Evolutionary conservation across 176 grass and related monocot species (phyloP).

Genomic region (Oryza longistaminata): DNA sequence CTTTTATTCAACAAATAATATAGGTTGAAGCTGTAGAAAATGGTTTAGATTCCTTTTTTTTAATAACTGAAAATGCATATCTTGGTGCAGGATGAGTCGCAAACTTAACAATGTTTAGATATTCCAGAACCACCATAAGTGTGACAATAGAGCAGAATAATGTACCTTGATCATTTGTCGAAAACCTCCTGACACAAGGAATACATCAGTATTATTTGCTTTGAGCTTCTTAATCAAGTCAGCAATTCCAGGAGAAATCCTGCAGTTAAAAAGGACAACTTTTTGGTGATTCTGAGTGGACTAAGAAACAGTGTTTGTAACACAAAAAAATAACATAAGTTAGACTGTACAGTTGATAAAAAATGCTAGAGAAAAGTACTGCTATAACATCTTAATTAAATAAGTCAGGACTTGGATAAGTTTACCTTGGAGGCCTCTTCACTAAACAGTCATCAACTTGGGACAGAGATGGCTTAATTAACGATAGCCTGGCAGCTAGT

Average conservation of each 20-base stretch:
- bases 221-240: conserved; percentile 78
- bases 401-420: not conserved
- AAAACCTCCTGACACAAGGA: conserved; percentile 91
- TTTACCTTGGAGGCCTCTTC: conserved; percentile 81
- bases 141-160: not conserved
- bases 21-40: not conserved
- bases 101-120: not conserved
- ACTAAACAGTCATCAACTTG: conserved; percentile 69
- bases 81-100: not conserved
- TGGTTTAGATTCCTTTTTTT: not conserved
- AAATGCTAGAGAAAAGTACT: not conserved
- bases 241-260: conserved; percentile 85
- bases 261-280: conserved; percentile 24
- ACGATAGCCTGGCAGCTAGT: conserved; percentile 72
- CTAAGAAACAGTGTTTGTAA: not conserved
- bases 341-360: not conserved
- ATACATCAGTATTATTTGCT: conserved; percentile 69
- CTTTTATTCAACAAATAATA: not conserved
- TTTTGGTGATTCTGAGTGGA: conserved; percentile 13
- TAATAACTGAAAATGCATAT: not conserved
- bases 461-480: conserved; percentile 77
- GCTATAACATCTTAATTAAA: too few relatives aligned
- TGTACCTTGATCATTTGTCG: conserved; percentile 92
- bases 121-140: conserved; percentile 4
- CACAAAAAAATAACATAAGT: not conserved